Evolutionary conservation across 1,284 basidiomycete genomes (phyloP).

Genomic region (Cutaneotrichosporon dermatis): DNA sequence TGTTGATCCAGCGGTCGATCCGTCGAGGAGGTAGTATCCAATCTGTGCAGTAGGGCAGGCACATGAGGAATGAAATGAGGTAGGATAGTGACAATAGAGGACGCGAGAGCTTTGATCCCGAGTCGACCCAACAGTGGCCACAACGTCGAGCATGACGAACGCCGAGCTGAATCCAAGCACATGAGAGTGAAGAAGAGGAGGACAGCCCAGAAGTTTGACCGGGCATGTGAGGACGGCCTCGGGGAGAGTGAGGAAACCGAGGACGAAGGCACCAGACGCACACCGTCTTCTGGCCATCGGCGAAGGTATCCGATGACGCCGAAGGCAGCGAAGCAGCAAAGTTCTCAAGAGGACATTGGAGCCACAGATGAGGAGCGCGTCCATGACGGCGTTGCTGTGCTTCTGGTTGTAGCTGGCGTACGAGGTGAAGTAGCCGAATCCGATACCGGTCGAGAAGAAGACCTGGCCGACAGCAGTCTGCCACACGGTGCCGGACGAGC

Average conservation of each 20-base stretch:
- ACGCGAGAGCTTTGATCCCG: constrained; percentile 20
- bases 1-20: constrained; percentile 28
- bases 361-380: constrained; percentile 22
- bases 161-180: constrained; percentile 25
- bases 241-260: constrained; percentile 30
- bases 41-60: constrained; percentile 28
- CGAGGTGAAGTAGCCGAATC: constrained; percentile 28
- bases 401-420: constrained; percentile 29
- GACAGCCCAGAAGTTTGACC: constrained; percentile 28
- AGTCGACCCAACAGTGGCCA: constrained; percentile 23
- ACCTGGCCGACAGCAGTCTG: constrained; percentile 27
- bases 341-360: constrained; percentile 28
- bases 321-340: constrained; percentile 26
- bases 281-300: constrained; percentile 24
- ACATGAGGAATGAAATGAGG: constrained; percentile 24
- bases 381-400: constrained; percentile 29
- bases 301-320: constrained; percentile 24
- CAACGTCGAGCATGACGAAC: constrained; percentile 30
- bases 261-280: constrained; percentile 32
- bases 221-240: constrained; percentile 28
- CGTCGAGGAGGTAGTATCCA: constrained; percentile 25
- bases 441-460: constrained; percentile 29
- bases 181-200: constrained; percentile 28
- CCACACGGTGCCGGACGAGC: constrained; percentile 19
- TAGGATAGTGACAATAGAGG: constrained; percentile 22